Base-by-base conservation (phyloP, 2,329 filamentous ascomycete genomes). In the Phialemonium atrogriseum region DNA sequence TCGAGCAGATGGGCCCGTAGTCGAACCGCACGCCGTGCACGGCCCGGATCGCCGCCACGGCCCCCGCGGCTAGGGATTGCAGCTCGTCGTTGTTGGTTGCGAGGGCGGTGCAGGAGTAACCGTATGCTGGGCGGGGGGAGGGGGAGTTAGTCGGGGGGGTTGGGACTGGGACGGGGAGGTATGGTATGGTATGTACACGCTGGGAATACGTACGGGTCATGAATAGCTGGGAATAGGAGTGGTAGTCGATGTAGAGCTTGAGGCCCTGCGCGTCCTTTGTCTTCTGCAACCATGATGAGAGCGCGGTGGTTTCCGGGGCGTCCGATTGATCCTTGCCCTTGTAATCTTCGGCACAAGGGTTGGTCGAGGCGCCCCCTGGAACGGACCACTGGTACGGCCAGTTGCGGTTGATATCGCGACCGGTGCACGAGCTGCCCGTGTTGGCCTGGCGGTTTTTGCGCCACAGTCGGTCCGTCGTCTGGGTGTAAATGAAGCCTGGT, bases 191-290 rank as follows among this genome's bases (percentile, higher is more conserved):
- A n/a, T n/a, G n/a, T n/a, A n/a, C n/a, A n/a, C 12, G 13, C 9
- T 10, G 9, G 24, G 7, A 62, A 59, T 12, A 63, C 59, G 56
- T 79, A 86, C 21, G 77, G 73, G 58, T 77, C 36, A 73, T 62
- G 36, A 79, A 66, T 19, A 73, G 58, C 40, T 80, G 75, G 9
- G 65, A 68, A 54, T 78, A 82, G 0, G 72, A 66, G 54, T 82
- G 77, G 48, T 70, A 73, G 52, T 82, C 77, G 40, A 81, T 70
- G 52, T 70, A 82, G 3, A 78, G 59, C 44, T 72, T 68, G 24
- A 80, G 56, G 1, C 72, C 70, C 38, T 69, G 60, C 4, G 42
- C 34, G 7, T 45, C 34, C 36, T 56, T 53, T 34, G 54, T 48
- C 13, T 43, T 42, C 29, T 49, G 41, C 16, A 58, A 42, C 41